phyloP scores from a whole-genome alignment of 2,329 filamentous ascomycete species.

The Pseudocercospora pini-densiflorae region DNA sequence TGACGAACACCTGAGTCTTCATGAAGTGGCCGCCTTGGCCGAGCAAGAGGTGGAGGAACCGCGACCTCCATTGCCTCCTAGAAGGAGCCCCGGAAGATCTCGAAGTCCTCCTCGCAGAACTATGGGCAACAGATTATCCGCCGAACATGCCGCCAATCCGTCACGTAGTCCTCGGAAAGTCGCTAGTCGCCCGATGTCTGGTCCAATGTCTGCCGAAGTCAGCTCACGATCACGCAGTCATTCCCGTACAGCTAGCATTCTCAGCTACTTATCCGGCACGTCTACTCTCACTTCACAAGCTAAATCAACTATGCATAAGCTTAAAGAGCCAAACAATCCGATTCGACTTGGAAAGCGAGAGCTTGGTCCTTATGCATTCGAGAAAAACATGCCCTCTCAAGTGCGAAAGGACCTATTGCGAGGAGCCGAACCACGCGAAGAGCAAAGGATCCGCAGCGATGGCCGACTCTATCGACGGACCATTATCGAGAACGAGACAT shows the following conservation, averaged over 20 bases:
- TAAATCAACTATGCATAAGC: conserved; percentile 14
- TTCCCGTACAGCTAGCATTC: conserved; percentile 4
- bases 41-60: conserved; percentile 42
- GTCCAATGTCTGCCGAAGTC: background rate
- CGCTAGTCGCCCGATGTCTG: conserved; percentile 10
- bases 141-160: background rate
- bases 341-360: conserved; percentile 44
- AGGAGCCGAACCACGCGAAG: conserved; percentile 44
- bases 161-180: conserved; percentile 15
- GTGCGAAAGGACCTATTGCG: conserved; percentile 47
- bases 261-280: conserved; percentile 26
- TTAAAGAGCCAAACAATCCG: conserved; percentile 21
- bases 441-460: conserved; percentile 48
- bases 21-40: conserved; percentile 42
- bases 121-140: conserved; percentile 3
- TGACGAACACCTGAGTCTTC: conserved; percentile 53
- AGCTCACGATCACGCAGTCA: background rate
- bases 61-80: conserved; percentile 24
- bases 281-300: conserved; percentile 16
- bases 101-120: conserved; percentile 3
- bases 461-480: conserved; percentile 48
- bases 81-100: conserved; percentile 17
- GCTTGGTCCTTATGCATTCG: conserved; percentile 54
- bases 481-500: conserved; percentile 51
- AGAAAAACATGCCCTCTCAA: conserved; percentile 51